Percentiles rank a stretch among this genome's conserved stretches.
Evolutionary conservation across 805 yeast species (phyloP).

Genomic region (Kazachstania kunashirensis): DNA sequence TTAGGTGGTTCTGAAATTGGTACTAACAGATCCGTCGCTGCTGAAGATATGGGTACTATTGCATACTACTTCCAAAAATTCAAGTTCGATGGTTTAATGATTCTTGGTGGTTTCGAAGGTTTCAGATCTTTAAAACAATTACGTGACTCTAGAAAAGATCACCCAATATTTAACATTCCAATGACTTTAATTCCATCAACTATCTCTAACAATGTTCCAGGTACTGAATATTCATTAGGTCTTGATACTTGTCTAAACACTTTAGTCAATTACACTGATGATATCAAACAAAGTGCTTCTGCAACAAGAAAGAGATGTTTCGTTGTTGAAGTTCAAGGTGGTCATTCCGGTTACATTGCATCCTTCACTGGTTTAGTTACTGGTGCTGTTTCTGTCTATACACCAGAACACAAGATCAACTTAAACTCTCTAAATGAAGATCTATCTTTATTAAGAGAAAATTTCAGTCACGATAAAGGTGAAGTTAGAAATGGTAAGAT

Average conservation of each 20-base stretch:
- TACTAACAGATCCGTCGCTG: slow-evolving; percentile 82
- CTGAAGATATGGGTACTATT: slow-evolving; percentile 76
- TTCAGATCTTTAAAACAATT: slow-evolving; percentile 75
- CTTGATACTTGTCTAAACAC: slow-evolving; percentile 92
- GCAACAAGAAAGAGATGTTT: slow-evolving; percentile 90
- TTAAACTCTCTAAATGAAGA: slow-evolving; percentile 67
- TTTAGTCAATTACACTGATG: slow-evolving; percentile 87
- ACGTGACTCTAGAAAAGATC: slow-evolving; percentile 61
- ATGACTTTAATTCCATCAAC: slow-evolving; percentile 92
- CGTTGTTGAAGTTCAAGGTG: slow-evolving; percentile 97
- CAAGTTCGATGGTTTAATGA: slow-evolving; percentile 75
- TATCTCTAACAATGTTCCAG: slow-evolving; percentile 97
- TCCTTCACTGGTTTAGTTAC: slow-evolving; percentile 73
- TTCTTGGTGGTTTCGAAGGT: slow-evolving; percentile 98
- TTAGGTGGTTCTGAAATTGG: slow-evolving; percentile 96
- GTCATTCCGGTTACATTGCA: slow-evolving; percentile 90
- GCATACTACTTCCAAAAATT: slow-evolving; percentile 90
- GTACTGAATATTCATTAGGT: slow-evolving; percentile 92
- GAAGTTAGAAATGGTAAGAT: slow-evolving; percentile 77
- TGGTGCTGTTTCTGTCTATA: slow-evolving; percentile 86
- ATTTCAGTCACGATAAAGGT: slow-evolving; percentile 67
- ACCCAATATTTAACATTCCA: slow-evolving; percentile 91
- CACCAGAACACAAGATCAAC: slow-evolving; percentile 76
- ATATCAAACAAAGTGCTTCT: slow-evolving; percentile 88
- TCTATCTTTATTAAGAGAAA: slow-evolving; percentile 54